A percentile compares a stretch with the other conserved stretches of the same genome.
phyloP scores from a whole-genome alignment of 2,329 filamentous ascomycete species.

The Lecanicillium sp. region DNA sequence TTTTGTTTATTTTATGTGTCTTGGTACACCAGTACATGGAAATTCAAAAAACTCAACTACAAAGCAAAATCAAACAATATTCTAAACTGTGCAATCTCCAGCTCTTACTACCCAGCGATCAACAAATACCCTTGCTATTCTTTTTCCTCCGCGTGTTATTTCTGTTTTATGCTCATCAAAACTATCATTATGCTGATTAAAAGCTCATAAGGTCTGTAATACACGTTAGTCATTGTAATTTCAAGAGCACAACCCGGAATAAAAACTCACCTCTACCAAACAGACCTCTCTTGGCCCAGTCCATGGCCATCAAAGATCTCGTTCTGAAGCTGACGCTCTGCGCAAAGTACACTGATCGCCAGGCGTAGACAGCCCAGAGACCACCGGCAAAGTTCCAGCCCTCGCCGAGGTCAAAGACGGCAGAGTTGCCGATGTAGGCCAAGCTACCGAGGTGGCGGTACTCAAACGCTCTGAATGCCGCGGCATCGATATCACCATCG shows the following conservation, averaged over 20 bases:
- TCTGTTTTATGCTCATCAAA: background rate
- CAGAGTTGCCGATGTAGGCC: conserved; percentile 94
- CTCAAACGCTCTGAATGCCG: conserved; percentile 89
- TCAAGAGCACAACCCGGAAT: background rate
- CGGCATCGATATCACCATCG: conserved; percentile 86
- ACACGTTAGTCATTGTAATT: background rate
- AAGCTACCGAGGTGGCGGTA: conserved; percentile 88
- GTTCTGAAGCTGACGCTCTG: conserved; percentile 94
- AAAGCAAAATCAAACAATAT: background rate
- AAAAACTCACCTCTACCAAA: conserved; percentile 81
- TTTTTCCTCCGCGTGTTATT: background rate
- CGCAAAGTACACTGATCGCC: conserved; percentile 94
- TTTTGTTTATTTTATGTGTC: conserved; percentile 2
- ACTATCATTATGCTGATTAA: conserved; percentile 12
- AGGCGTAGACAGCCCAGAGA: conserved; percentile 88
- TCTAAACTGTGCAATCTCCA: background rate
- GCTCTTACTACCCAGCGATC: background rate
- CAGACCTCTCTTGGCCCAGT: conserved; percentile 93
- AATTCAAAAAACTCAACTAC: background rate
- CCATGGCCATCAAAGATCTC: conserved; percentile 85
- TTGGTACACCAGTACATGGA: conserved; percentile 1
- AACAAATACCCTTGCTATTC: background rate
- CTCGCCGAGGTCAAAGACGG: conserved; percentile 81
- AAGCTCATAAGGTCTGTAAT: conserved; percentile 31
- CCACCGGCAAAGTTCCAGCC: conserved; percentile 77